Evolutionary conservation across 2,329 filamentous ascomycete species (phyloP).

Genomic region (Dendryphion nanum): DNA sequence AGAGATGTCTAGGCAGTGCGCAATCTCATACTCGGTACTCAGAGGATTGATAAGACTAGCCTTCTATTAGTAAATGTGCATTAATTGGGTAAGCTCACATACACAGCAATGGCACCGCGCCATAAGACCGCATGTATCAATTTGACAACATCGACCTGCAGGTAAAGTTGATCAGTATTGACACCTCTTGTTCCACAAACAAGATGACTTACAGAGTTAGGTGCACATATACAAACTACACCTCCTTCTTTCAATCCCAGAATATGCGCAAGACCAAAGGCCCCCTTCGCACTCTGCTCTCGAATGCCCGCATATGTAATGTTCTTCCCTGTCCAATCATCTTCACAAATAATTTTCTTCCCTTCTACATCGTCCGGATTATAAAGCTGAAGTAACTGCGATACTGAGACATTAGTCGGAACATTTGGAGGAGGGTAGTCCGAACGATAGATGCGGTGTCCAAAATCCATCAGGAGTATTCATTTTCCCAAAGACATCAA

Average conservation of each 20-base stretch:
- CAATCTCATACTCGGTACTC: conserved; percentile 14
- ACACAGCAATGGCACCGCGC: conserved; percentile 15
- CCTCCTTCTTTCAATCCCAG: conserved; percentile 11
- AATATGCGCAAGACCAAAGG: conserved; percentile 9
- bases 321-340: conserved; percentile 16
- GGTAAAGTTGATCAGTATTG: no score
- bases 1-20: conserved; percentile 14
- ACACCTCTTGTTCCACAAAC: background rate
- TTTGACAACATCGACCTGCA: conserved; percentile 14
- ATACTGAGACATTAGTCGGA: conserved; percentile 14
- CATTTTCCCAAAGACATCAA: no score
- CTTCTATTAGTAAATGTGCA: background rate
- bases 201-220: conserved; percentile 11
- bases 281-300: conserved; percentile 9
- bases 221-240: conserved; percentile 15
- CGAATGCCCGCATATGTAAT: conserved; percentile 13
- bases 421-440: conserved; percentile 12
- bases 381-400: conserved; percentile 14
- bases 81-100: background rate
- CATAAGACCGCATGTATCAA: conserved; percentile 19
- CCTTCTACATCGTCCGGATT: conserved; percentile 14
- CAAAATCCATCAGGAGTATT: conserved; percentile 8
- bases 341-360: conserved; percentile 16
- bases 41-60: conserved; percentile 14
- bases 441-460: conserved; percentile 13